Conservation (phyloP, 2,329 filamentous ascomycete species). For the Pseudofabraea citricarpa region DNA sequence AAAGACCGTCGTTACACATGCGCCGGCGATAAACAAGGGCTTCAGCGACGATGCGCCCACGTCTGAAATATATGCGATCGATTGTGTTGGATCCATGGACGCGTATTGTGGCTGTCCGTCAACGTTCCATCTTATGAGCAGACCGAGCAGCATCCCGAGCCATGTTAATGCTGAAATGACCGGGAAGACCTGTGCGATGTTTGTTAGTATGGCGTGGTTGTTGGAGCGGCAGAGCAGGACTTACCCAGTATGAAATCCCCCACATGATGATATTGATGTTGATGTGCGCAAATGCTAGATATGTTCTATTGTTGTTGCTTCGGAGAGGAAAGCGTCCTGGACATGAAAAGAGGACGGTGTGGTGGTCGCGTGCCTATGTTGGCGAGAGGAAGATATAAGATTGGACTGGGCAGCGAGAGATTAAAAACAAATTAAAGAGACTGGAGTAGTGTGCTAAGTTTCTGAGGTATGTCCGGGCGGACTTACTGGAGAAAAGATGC, state of each 20-base stretch:
- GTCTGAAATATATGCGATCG: constrained; percentile 70
- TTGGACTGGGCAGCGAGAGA: too few species aligned
- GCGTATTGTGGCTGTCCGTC: constrained; percentile 49
- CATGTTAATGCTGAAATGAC: constrained; percentile 57
- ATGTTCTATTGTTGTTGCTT: neutral
- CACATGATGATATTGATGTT: constrained; percentile 19
- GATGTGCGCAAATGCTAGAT: neutral
- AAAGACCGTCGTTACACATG: constrained; percentile 66
- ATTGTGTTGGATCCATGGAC: constrained; percentile 54
- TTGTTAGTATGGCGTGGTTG: neutral
- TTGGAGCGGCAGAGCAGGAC: constrained; percentile 20
- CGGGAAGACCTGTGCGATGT: constrained; percentile 50
- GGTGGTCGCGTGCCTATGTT: too few species aligned
- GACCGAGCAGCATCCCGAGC: constrained; percentile 22
- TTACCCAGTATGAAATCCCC: constrained; percentile 37
- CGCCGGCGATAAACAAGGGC: constrained; percentile 73
- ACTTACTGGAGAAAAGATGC: too few species aligned
- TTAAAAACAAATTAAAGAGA: too few species aligned
- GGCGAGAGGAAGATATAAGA: too few species aligned
- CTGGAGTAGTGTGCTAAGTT: too few species aligned
- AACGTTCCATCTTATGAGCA: constrained; percentile 50
- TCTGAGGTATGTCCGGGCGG: too few species aligned
- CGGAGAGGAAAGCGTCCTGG: neutral
- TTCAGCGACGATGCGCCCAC: constrained; percentile 59
- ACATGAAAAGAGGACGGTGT: neutral